These are phyloP conservation scores for Saxophila tyrrhenica DNA, from an alignment of 495 filamentous ascomycete genomes.

Conservation along the genomic window DNA sequence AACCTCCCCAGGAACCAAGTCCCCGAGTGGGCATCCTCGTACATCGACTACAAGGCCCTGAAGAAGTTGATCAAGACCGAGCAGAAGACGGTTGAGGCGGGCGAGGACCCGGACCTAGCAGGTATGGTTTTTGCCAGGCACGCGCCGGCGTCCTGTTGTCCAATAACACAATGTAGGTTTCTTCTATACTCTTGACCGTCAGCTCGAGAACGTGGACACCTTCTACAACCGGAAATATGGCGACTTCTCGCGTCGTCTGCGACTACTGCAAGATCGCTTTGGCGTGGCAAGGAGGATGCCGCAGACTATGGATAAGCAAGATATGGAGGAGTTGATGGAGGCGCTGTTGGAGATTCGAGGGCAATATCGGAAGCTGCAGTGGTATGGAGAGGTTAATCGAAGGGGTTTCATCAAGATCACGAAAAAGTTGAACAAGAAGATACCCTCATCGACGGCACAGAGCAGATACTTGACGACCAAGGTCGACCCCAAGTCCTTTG, in stretches of 20 bases:
- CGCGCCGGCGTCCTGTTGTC: background rate
- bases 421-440: conserved; percentile 93
- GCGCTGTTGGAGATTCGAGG: conserved; percentile 78
- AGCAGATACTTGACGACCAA: conserved; percentile 74
- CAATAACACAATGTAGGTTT: conserved; percentile 56
- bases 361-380: conserved; percentile 81
- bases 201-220: conserved; percentile 85
- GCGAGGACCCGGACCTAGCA: conserved; percentile 69
- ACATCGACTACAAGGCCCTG: conserved; percentile 92
- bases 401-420: conserved; percentile 95
- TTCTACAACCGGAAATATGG: conserved; percentile 94
- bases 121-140: conserved; percentile 16
- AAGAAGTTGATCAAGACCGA: conserved; percentile 88
- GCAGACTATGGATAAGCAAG: conserved; percentile 54
- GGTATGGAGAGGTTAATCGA: conserved; percentile 95
- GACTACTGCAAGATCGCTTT: conserved; percentile 75
- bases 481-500: conserved; percentile 76
- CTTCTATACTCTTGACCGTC: conserved; percentile 87
- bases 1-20: conserved; percentile 87
- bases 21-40: conserved; percentile 74
- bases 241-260: conserved; percentile 69
- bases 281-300: conserved; percentile 43
- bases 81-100: conserved; percentile 48
- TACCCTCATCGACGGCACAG: conserved; percentile 59
- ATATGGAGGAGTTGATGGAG: conserved; percentile 77